A percentile compares a stretch with the other conserved stretches of the same genome.
Conservation (phyloP, 495 filamentous ascomycete genomes). For the Geopyxis carbonaria region DNA sequence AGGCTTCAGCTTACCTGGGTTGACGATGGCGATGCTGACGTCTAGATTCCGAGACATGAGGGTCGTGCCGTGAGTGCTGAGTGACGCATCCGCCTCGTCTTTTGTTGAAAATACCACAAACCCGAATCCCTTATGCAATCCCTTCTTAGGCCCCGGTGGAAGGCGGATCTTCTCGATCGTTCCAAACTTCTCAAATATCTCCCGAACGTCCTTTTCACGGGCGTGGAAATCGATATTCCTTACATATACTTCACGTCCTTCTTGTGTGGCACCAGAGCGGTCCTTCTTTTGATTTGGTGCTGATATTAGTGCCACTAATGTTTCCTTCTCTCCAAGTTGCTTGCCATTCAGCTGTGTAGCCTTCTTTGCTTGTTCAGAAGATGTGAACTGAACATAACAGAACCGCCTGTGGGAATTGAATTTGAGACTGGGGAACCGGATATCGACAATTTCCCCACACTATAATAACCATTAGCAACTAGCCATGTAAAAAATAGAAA, state of each 20-base stretch:
- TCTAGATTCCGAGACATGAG: conserved; percentile 51
- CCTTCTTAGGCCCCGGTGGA: conserved; percentile 42
- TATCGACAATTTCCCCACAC: conserved; percentile 65
- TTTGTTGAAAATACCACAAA: conserved; percentile 63
- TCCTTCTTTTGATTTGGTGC: conserved; percentile 59
- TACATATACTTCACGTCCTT: conserved; percentile 76
- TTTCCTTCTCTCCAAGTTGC: conserved; percentile 43
- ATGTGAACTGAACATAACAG: conserved; percentile 79
- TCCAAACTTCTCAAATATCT: conserved; percentile 58
- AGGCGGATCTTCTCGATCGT: conserved; percentile 51
- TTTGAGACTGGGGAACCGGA: conserved; percentile 83
- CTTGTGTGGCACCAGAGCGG: conserved; percentile 56
- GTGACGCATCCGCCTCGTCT: conserved; percentile 50
- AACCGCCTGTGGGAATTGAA: conserved; percentile 77
- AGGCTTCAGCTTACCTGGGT: conserved; percentile 16
- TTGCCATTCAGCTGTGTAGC: conserved; percentile 57
- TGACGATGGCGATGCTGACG: conserved; percentile 42
- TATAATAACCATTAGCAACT: conserved; percentile 24
- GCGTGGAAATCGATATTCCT: conserved; percentile 51
- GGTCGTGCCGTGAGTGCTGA: conserved; percentile 51
- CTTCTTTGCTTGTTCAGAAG: conserved; percentile 41
- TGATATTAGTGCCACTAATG: conserved; percentile 63
- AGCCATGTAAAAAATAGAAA: conserved; percentile 1
- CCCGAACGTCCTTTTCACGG: conserved; percentile 48
- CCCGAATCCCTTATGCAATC: conserved; percentile 51